Conservation (phyloP, 1,139 yeast species). For the Saccharomyces hybrid region DNA sequence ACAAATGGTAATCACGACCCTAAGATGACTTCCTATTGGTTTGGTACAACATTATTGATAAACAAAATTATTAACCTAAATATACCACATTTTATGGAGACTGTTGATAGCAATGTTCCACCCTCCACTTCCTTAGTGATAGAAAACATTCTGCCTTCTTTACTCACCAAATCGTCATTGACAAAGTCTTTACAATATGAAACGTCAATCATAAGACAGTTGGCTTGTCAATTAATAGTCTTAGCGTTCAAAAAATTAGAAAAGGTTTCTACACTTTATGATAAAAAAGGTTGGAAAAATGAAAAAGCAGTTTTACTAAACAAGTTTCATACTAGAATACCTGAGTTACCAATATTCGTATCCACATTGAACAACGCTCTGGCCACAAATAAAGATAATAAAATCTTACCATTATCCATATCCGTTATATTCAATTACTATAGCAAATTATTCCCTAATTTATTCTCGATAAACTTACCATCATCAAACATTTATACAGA, state of each 20-base stretch:
- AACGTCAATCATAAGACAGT: constrained; percentile 53
- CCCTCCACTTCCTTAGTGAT: constrained; percentile 34
- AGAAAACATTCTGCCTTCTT: constrained; percentile 59
- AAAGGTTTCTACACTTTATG: constrained; percentile 35
- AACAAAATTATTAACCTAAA: constrained; percentile 51
- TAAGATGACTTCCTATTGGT: constrained; percentile 70
- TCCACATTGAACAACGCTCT: constrained; percentile 36
- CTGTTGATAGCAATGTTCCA: constrained; percentile 21
- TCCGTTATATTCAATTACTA: constrained; percentile 33
- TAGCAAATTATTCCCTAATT: constrained; percentile 30
- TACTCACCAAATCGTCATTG: constrained; percentile 53
- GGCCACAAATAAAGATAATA: constrained; percentile 32
- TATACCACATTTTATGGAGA: constrained; percentile 37
- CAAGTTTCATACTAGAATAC: constrained; percentile 36
- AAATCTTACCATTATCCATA: constrained; percentile 35
- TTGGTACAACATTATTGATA: constrained; percentile 60
- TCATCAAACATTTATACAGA: constrained; percentile 32
- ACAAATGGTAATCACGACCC: constrained; percentile 64
- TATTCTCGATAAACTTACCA: constrained; percentile 27
- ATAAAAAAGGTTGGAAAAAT: constrained; percentile 36
- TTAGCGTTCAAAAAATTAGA: constrained; percentile 49
- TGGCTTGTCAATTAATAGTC: constrained; percentile 54
- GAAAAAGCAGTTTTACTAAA: constrained; percentile 35
- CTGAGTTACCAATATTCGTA: constrained; percentile 41
- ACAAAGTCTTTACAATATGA: constrained; percentile 52